phyloP scores from a whole-genome alignment of 768 basidiomycete species.

The Lentinula guzmanii region DNA sequence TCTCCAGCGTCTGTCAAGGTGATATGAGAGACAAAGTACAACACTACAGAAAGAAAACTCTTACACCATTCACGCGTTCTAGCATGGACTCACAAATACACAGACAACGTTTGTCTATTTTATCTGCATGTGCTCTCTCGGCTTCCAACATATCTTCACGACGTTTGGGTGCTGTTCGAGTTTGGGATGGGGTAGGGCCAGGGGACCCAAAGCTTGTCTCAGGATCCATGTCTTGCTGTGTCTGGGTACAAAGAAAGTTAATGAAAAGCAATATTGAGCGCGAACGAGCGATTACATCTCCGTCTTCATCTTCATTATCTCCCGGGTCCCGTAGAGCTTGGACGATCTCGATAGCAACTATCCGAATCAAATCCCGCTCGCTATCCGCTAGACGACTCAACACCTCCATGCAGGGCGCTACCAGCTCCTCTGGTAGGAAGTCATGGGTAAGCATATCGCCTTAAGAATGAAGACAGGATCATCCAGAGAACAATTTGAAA shows the following conservation, averaged over 20 bases:
- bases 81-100: conserved; percentile 61
- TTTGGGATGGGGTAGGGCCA: neutral
- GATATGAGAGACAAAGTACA: neutral
- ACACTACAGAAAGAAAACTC: conserved; percentile 14
- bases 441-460: conserved; percentile 66
- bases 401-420: conserved; percentile 60
- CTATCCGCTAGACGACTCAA: conserved; percentile 53
- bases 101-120: conserved; percentile 57
- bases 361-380: conserved; percentile 66
- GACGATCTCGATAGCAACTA: conserved; percentile 64
- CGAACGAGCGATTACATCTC: conserved; percentile 13
- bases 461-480: conserved; percentile 12
- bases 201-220: neutral
- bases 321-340: conserved; percentile 52
- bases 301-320: conserved; percentile 19
- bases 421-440: conserved; percentile 48
- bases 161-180: neutral
- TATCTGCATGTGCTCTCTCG: conserved; percentile 43
- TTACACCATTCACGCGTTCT: conserved; percentile 63
- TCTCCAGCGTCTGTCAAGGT: conserved; percentile 48
- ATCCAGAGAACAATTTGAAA: neutral
- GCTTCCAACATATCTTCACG: conserved; percentile 35
- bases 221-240: neutral
- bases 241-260: neutral
- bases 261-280: neutral